Evolutionary conservation across 306 rosid genomes (phyloP), one percentile per base, ranked within the genome.

Genomic region (Malus sylvestris): DNA sequence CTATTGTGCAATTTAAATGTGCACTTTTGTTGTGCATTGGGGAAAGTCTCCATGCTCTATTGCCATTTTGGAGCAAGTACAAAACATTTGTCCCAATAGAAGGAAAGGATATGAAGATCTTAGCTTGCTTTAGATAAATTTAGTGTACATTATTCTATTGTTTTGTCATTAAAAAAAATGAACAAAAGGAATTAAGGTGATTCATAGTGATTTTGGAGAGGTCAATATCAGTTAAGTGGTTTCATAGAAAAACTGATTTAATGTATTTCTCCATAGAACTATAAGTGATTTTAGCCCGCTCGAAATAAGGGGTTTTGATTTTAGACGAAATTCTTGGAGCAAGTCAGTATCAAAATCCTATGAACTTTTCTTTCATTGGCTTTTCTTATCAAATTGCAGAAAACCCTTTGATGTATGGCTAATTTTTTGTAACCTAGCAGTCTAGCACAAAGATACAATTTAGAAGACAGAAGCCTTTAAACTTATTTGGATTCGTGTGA

Each of bases 361-460:
- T 10, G 69, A 9, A 73, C 77, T 68, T 61, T 16, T 25, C 60
- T 25, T 13, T 61, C 11, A 44, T 25, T 61, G 27, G 20, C n/a
- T 60, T 73, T 22, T 65, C 81, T 70, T 62, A 49, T 62, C 76
- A 63, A 33, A 78, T n/a, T 70, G 70, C 23, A 19, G 13, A 59
- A 22, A 59, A 25, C 16, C n/a, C 30, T 4, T 10, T 15, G 68
- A 15, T 15, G 42, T 38, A 2, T 16, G 40, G 42, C 25, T 61
- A 42, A n/a, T 29, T n/a, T 60, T 77, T 22, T n/a, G 25, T 8
- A 6, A 49, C 1, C 32, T 49, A 35, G 8, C 29, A 11, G 16
- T 11, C 29, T 4, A 10, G 30, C 16, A 32, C 74, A 19, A 18
- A 53, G 49, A 23, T n/a, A 22, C 66, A n/a, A 6, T 46, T 57